A percentile compares a stretch with the other conserved stretches of the same genome.
phyloP scores from a whole-genome alignment of 306 rosid species.

The Rosa lucieae region DNA sequence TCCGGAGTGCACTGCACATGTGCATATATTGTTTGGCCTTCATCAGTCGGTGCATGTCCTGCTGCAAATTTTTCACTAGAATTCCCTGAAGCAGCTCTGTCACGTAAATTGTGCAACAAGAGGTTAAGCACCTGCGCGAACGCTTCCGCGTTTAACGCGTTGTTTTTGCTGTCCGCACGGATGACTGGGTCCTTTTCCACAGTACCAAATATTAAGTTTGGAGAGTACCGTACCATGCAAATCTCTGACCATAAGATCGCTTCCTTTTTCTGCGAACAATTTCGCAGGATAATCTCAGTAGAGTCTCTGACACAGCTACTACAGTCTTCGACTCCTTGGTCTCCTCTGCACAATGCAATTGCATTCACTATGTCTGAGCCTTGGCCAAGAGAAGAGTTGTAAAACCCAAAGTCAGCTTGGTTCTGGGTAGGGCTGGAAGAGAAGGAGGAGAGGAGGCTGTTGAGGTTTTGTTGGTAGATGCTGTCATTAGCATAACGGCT shows the following conservation, averaged over 20 bases:
- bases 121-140: neutral
- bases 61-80: neutral
- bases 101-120: neutral
- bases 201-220: neutral
- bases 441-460: neutral
- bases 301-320: neutral
- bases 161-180: neutral
- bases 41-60: neutral
- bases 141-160: neutral
- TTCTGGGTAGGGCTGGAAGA: neutral
- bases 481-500: neutral
- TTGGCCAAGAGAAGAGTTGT: neutral
- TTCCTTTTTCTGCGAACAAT: neutral
- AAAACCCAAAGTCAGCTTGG: neutral
- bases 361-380: slow-evolving; percentile 2
- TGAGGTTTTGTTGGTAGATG: neutral
- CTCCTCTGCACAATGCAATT: slow-evolving; percentile 30
- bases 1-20: slow-evolving; percentile 5
- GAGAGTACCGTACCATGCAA: slow-evolving; percentile 6
- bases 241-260: slow-evolving; percentile 2
- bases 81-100: neutral
- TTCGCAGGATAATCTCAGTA: neutral
- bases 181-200: neutral
- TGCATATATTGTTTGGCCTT: slow-evolving; percentile 7
- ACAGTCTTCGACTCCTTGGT: neutral